phyloP scores from a whole-genome alignment of 176 grass and related monocot genomes.

The Phoenix roebelenii region DNA sequence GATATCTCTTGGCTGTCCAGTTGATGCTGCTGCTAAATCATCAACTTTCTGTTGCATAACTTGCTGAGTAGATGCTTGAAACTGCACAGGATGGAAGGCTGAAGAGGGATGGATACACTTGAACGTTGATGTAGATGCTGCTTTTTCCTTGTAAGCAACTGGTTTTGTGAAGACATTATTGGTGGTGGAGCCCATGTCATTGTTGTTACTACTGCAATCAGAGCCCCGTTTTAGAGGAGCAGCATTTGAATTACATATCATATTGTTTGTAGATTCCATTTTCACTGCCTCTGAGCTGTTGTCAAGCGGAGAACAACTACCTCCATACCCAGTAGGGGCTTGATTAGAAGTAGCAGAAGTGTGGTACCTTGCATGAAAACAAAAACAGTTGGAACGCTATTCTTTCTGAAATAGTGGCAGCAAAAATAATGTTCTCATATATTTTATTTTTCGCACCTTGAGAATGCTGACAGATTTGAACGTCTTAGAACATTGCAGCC shows the following conservation, averaged over 20 bases:
- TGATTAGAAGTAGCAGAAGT: constrained; percentile 58
- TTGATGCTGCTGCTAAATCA: not conserved
- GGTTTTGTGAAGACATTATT: constrained; percentile 26
- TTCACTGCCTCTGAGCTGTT: constrained; percentile 67
- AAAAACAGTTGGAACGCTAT: constrained; percentile 58
- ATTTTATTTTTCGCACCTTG: constrained; percentile 79
- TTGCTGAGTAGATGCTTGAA: not conserved
- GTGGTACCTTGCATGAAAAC: constrained; percentile 77
- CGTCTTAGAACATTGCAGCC: constrained; percentile 51
- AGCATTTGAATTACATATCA: constrained; percentile 39
- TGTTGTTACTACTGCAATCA: constrained; percentile 61
- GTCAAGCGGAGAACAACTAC: constrained; percentile 51
- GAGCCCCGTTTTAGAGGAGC: constrained; percentile 54
- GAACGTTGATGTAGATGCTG: constrained; percentile 3
- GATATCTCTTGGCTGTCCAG: constrained; percentile 4
- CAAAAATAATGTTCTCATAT: constrained; percentile 15
- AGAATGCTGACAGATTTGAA: constrained; percentile 62
- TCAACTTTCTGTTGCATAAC: constrained; percentile 2
- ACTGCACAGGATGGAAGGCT: not conserved
- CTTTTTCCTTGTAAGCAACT: constrained; percentile 1
- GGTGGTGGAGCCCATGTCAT: constrained; percentile 73
- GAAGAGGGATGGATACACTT: not conserved
- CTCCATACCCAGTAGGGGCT: constrained; percentile 25
- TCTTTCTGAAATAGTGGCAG: constrained; percentile 10
- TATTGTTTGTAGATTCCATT: constrained; percentile 44